Evolutionary conservation across 2,329 filamentous ascomycete species (phyloP).

Genomic region (Paraphoma sp.): DNA sequence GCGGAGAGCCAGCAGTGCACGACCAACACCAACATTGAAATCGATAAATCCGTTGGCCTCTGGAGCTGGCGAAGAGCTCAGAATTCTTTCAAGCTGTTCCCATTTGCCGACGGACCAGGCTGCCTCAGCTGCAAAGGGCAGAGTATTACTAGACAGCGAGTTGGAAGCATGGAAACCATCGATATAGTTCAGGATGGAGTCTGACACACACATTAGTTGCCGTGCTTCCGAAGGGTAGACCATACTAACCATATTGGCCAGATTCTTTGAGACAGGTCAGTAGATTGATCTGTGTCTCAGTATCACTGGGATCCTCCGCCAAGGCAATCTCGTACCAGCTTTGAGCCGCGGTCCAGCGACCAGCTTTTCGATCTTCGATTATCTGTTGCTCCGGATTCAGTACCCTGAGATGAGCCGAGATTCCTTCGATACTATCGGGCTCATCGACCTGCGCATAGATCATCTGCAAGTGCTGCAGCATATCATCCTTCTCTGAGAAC

Average conservation of each 20-base stretch:
- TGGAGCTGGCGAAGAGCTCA: conserved; percentile 53
- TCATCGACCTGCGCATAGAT: conserved; percentile 99
- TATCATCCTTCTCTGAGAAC: conserved; percentile 61
- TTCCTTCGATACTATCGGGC: conserved; percentile 93
- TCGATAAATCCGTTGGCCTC: conserved; percentile 57
- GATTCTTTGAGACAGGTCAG: conserved; percentile 90
- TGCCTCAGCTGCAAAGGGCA: conserved; percentile 88
- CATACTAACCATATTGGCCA: conserved; percentile 81
- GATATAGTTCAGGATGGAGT: conserved; percentile 85
- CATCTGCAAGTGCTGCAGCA: conserved; percentile 82
- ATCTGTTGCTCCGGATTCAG: conserved; percentile 95
- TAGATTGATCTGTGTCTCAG: conserved; percentile 81
- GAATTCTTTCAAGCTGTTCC: conserved; percentile 73
- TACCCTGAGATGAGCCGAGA: conserved; percentile 83
- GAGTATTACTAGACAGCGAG: conserved; percentile 55
- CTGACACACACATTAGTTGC: conserved; percentile 53
- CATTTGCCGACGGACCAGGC: conserved; percentile 89
- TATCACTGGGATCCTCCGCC: conserved; percentile 76
- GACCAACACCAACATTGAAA: conserved; percentile 84
- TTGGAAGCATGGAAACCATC: conserved; percentile 69
- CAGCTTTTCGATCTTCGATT: conserved; percentile 88
- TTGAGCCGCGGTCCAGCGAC: conserved; percentile 91
- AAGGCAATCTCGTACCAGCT: conserved; percentile 97
- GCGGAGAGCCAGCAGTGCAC: conserved; percentile 67
- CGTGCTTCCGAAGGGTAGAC: background rate